These are phyloP conservation scores for Sporobolus alterniflorus DNA, from an alignment of 202 grass and related monocot species.

Conservation along the genomic window DNA sequence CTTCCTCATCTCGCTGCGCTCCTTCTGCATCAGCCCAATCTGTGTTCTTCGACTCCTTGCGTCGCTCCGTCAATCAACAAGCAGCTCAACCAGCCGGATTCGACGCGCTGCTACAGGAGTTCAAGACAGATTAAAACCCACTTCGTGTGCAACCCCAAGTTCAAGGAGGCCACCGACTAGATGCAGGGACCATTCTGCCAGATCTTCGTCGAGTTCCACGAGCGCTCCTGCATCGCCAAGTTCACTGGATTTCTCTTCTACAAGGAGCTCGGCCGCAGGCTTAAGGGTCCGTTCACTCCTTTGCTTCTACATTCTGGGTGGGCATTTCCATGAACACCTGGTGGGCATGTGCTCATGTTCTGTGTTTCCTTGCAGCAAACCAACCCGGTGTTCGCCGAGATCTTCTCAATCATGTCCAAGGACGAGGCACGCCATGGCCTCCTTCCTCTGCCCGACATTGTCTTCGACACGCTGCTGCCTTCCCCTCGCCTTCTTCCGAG, in stretches of 20 bases:
- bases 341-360: slow-evolving; percentile 14
- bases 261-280: slow-evolving; percentile 96
- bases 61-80: too few species aligned
- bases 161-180: slow-evolving; percentile 93
- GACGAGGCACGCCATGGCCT: slow-evolving; percentile 97
- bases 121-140: slow-evolving; percentile 99
- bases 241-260: slow-evolving; percentile 95
- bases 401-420: slow-evolving; percentile 98
- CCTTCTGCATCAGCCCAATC: too few species aligned
- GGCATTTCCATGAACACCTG: slow-evolving; percentile 28
- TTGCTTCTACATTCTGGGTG: background rate
- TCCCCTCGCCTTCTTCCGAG: too few species aligned
- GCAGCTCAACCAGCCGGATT: slow-evolving; percentile 94
- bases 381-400: slow-evolving; percentile 93
- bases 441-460: too few species aligned
- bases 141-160: slow-evolving; percentile 90
- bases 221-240: slow-evolving; percentile 95
- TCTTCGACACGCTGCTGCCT: too few species aligned
- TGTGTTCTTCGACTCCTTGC: too few species aligned
- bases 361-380: slow-evolving; percentile 70
- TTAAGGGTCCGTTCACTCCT: slow-evolving; percentile 72
- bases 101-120: slow-evolving; percentile 92
- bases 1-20: too few species aligned
- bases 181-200: slow-evolving; percentile 74
- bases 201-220: slow-evolving; percentile 98